A percentile compares a stretch with the other conserved stretches of the same genome.
phyloP scores from a whole-genome alignment of 164 flowering plant species.

The Sedum album region DNA sequence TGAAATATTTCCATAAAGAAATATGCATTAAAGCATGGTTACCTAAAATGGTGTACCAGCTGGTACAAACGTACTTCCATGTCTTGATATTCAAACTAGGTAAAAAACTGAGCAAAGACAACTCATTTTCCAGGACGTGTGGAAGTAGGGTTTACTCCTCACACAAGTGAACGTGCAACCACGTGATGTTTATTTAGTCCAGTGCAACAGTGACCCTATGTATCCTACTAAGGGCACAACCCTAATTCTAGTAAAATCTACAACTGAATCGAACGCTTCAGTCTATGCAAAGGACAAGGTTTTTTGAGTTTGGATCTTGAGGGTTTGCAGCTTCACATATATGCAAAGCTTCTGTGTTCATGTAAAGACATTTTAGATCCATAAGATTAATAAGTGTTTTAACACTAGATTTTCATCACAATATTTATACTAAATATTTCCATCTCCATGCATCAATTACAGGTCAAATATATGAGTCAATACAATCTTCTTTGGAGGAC shows the following conservation, averaged over 20 bases:
- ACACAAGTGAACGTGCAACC: not conserved
- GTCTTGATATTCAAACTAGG: not conserved
- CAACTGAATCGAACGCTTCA: not conserved
- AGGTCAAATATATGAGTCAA: not conserved
- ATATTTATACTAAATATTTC: not conserved
- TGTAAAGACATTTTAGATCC: not conserved
- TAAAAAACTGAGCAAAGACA: slow-evolving; percentile 3
- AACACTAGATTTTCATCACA: not conserved
- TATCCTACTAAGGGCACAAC: not conserved
- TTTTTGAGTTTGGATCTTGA: not conserved
- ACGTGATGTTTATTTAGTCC: not conserved
- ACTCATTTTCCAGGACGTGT: slow-evolving; percentile 1
- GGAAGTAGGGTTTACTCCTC: not conserved
- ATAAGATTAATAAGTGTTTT: not conserved
- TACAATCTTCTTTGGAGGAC: not conserved
- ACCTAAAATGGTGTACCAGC: not conserved
- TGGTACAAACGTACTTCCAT: not conserved
- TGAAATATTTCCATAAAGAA: not conserved
- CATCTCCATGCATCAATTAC: not conserved
- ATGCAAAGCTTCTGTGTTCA: not conserved
- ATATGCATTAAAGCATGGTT: not conserved
- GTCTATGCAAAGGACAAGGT: not conserved
- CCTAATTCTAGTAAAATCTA: not conserved
- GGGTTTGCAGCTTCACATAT: not conserved
- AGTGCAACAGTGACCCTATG: not conserved